Percentiles rank a stretch among this genome's conserved stretches.
Evolutionary conservation across 805 yeast species (phyloP).

Genomic region (Candida sakaeoensis): DNA sequence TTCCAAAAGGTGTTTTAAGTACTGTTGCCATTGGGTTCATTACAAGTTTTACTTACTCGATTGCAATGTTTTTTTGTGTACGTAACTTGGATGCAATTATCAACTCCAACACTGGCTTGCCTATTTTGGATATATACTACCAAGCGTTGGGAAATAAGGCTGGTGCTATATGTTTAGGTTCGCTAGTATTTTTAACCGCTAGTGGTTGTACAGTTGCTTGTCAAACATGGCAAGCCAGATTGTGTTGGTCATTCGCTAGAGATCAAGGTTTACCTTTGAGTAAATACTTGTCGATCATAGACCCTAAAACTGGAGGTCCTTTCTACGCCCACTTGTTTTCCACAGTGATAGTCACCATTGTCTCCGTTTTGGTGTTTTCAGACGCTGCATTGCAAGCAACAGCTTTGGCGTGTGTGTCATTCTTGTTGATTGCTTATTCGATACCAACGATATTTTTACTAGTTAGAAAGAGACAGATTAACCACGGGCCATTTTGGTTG

Average conservation of each 20-base stretch:
- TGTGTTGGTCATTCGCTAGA: slow-evolving; percentile 42
- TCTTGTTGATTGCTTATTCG: slow-evolving; percentile 32
- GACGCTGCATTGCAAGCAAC: slow-evolving; percentile 40
- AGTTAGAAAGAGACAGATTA: slow-evolving; percentile 35
- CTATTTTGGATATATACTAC: slow-evolving; percentile 38
- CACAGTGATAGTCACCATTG: slow-evolving; percentile 23
- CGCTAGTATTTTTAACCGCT: slow-evolving; percentile 32
- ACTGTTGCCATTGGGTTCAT: slow-evolving; percentile 40
- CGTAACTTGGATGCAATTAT: slow-evolving; percentile 27
- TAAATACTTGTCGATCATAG: slow-evolving; percentile 32
- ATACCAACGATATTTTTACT: slow-evolving; percentile 35
- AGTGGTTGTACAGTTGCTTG: slow-evolving; percentile 37
- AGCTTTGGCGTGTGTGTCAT: slow-evolving; percentile 32
- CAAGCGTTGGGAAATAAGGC: slow-evolving; percentile 33
- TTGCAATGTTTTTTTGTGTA: slow-evolving; percentile 39
- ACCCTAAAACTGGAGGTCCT: slow-evolving; percentile 37
- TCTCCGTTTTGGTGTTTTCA: slow-evolving; percentile 27
- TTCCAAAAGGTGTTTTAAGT: slow-evolving; percentile 37
- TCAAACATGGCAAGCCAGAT: slow-evolving; percentile 43
- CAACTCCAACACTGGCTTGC: slow-evolving; percentile 31
- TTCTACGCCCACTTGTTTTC: slow-evolving; percentile 39
- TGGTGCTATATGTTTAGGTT: slow-evolving; percentile 36
- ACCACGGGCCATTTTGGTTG: slow-evolving; percentile 40
- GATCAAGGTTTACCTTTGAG: slow-evolving; percentile 43
- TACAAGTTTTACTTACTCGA: slow-evolving; percentile 36